Conservation (phyloP, 768 basidiomycete species). For the Tricholoma hemisulphureum region DNA sequence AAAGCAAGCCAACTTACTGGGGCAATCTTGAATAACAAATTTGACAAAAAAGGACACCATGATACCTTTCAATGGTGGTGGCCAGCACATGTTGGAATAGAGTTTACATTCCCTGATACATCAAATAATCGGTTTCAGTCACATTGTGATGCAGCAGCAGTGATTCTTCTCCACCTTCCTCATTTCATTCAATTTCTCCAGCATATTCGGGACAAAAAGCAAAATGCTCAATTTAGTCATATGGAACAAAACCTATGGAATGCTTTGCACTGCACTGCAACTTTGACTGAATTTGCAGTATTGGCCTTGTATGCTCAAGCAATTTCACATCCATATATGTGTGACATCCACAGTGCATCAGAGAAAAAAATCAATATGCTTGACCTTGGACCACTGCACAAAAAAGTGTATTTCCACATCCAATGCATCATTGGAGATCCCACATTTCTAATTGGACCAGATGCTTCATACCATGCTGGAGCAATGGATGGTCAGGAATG, state of each 20-base stretch:
- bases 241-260: constrained; percentile 27
- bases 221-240: constrained; percentile 16
- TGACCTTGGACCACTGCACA: no score
- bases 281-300: no score
- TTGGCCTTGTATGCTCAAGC: constrained; percentile 16
- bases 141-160: constrained; percentile 22
- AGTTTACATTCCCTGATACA: constrained; percentile 25
- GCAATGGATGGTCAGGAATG: no score
- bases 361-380: constrained; percentile 2
- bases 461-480: constrained; percentile 3
- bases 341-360: constrained; percentile 5
- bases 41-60: constrained; percentile 36
- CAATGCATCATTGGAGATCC: no score
- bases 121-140: constrained; percentile 24
- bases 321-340: constrained; percentile 22
- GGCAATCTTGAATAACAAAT: constrained; percentile 30
- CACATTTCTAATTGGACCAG: no score
- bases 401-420: no score
- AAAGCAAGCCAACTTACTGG: constrained; percentile 20
- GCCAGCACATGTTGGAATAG: constrained; percentile 5
- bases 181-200: constrained; percentile 19
- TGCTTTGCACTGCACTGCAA: constrained; percentile 18
- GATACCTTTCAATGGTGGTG: constrained; percentile 20
- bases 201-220: constrained; percentile 27
- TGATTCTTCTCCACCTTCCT: constrained; percentile 19